phyloP scores from a whole-genome alignment of 331 rosid genomes.

The Quercus phellos region DNA sequence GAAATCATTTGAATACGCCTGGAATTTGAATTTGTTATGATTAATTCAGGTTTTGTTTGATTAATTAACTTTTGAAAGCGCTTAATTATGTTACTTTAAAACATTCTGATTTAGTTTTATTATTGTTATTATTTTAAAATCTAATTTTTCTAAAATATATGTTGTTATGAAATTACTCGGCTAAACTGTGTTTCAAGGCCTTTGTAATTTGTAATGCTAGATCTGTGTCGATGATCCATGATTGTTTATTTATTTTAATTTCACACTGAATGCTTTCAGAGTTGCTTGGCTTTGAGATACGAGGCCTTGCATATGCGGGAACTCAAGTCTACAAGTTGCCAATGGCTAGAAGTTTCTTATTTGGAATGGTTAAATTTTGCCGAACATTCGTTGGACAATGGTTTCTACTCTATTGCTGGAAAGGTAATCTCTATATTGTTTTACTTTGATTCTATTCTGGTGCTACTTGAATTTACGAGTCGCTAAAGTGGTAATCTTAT shows the following conservation, averaged over 20 bases:
- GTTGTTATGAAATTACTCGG: neutral
- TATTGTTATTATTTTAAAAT: neutral
- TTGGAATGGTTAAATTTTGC: conserved; percentile 64
- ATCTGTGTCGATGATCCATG: neutral
- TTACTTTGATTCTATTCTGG: neutral
- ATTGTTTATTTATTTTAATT: neutral
- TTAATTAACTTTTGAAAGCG: neutral
- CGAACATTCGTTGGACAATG: conserved; percentile 47
- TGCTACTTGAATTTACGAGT: neutral
- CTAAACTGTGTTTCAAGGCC: neutral
- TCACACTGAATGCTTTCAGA: conserved; percentile 34
- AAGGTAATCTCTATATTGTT: conserved; percentile 32
- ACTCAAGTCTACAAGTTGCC: conserved; percentile 35
- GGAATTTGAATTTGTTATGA: neutral
- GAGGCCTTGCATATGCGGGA: conserved; percentile 73
- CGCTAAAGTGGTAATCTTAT: neutral
- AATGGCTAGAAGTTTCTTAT: conserved; percentile 53
- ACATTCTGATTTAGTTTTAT: neutral
- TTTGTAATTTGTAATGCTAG: neutral
- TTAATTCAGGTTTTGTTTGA: neutral
- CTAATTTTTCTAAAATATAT: neutral
- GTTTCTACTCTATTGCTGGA: conserved; percentile 52
- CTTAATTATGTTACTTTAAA: neutral
- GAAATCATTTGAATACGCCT: neutral
- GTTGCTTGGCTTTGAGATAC: conserved; percentile 81